phyloP scores from a whole-genome alignment of 2,329 filamentous ascomycete species.

The Lasiodiplodia hormozganensis region DNA sequence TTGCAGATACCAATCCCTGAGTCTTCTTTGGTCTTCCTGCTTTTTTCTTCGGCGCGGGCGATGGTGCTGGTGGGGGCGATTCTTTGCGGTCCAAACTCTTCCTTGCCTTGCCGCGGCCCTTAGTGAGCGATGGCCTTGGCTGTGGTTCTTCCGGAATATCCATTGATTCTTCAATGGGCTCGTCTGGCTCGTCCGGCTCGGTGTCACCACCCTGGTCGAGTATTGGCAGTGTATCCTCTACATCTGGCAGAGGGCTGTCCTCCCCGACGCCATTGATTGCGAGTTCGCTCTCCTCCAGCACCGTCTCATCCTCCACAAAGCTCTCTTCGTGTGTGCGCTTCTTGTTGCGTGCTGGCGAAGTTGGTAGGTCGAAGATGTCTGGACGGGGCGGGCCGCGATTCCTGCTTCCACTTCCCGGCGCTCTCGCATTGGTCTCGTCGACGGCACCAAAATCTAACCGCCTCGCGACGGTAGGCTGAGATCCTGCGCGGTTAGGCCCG shows the following conservation, averaged over 20 bases:
- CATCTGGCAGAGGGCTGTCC: constrained; percentile 41
- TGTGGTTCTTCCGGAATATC: constrained; percentile 35
- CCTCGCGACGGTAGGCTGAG: constrained; percentile 57
- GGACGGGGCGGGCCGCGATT: constrained; percentile 39
- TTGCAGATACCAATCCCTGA: constrained; percentile 6
- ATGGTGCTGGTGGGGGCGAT: constrained; percentile 23
- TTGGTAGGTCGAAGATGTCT: constrained; percentile 44
- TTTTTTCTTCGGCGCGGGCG: not conserved
- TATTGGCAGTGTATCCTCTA: constrained; percentile 39
- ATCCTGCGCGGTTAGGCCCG: constrained; percentile 41
- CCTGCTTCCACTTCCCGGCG: constrained; percentile 40
- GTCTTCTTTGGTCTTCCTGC: constrained; percentile 24
- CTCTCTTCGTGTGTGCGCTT: constrained; percentile 43
- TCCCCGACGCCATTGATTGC: constrained; percentile 35
- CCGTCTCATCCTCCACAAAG: constrained; percentile 42
- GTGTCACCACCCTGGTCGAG: constrained; percentile 37
- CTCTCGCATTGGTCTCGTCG: constrained; percentile 39
- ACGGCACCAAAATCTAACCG: constrained; percentile 58
- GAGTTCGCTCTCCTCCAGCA: constrained; percentile 38
- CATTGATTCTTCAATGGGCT: constrained; percentile 33
- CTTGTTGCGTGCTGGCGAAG: constrained; percentile 39
- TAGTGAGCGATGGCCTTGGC: constrained; percentile 29
- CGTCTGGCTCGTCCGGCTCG: constrained; percentile 35
- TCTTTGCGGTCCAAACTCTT: constrained; percentile 38
- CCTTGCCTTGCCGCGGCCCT: constrained; percentile 33